phyloP scores from a whole-genome alignment of 2,329 filamentous ascomycete genomes.

The Ophiostoma novo-ulmi region DNA sequence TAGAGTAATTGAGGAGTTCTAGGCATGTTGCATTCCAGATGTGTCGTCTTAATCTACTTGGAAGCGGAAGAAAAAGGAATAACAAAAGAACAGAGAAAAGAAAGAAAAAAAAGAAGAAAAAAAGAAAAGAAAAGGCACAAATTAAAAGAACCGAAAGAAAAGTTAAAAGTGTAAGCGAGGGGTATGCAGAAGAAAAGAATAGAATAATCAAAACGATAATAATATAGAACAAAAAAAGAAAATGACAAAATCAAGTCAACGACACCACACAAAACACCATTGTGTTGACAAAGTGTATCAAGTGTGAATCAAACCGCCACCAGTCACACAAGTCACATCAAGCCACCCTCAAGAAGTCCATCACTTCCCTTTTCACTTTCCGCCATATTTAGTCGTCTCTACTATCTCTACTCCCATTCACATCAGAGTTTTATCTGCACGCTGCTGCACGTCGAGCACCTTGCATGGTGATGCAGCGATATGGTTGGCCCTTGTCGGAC shows the following conservation, averaged over 20 bases:
- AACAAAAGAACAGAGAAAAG: background rate
- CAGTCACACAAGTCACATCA: background rate
- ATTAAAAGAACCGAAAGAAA: background rate
- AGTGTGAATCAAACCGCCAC: background rate
- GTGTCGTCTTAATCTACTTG: background rate
- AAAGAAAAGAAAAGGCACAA: background rate
- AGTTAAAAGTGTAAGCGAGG: background rate
- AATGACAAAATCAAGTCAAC: background rate
- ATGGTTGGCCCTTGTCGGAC: background rate
- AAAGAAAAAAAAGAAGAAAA: background rate
- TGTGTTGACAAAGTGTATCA: background rate
- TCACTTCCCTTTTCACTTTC: background rate
- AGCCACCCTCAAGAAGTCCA: background rate
- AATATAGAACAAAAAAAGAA: background rate
- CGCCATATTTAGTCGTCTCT: background rate
- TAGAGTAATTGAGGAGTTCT: background rate
- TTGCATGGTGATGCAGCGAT: background rate
- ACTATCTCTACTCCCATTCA: background rate
- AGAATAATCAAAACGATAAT: background rate
- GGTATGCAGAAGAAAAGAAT: no score
- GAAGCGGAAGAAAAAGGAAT: background rate
- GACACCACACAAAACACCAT: background rate
- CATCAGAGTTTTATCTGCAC: conserved; percentile 9
- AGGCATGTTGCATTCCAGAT: background rate
- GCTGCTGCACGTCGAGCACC: conserved; percentile 11